phyloP scores from a whole-genome alignment of 140 eudicot genomes.

The Senecio squalidus region DNA sequence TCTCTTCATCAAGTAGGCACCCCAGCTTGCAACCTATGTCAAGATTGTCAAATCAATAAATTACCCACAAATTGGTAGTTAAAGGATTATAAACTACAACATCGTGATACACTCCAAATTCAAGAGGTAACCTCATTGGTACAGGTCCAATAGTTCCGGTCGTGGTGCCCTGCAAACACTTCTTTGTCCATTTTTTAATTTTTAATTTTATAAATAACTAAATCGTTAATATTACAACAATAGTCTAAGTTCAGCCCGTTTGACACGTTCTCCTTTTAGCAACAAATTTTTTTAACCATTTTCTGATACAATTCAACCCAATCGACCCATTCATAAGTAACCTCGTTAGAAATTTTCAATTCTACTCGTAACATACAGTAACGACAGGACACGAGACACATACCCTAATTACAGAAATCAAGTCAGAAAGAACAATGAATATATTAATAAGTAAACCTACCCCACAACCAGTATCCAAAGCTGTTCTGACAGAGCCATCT shows the following conservation, averaged over 20 bases:
- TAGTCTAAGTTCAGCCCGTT: background rate
- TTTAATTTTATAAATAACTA: too few relatives aligned
- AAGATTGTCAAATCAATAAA: conserved; percentile 15
- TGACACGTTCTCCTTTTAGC: background rate
- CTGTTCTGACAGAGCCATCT: conserved; percentile 52
- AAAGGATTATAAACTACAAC: too few relatives aligned
- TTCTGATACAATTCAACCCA: background rate
- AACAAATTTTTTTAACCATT: background rate
- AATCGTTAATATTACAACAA: too few relatives aligned
- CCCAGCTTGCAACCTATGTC: conserved; percentile 86
- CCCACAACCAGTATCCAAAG: conserved; percentile 66
- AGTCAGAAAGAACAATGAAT: background rate
- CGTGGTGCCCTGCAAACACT: too few relatives aligned
- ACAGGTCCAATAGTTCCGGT: too few relatives aligned
- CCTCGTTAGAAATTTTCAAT: background rate
- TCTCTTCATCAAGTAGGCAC: conserved; percentile 72
- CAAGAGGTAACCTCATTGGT: too few relatives aligned
- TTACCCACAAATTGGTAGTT: background rate
- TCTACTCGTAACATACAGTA: background rate
- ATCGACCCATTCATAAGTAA: background rate
- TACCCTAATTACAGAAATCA: background rate
- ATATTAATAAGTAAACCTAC: conserved; percentile 25
- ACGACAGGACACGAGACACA: background rate
- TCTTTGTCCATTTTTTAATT: too few relatives aligned
- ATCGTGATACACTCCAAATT: too few relatives aligned